phyloP scores from a whole-genome alignment of 495 filamentous ascomycete species.

The Rostrohypoxylon terebratum region DNA sequence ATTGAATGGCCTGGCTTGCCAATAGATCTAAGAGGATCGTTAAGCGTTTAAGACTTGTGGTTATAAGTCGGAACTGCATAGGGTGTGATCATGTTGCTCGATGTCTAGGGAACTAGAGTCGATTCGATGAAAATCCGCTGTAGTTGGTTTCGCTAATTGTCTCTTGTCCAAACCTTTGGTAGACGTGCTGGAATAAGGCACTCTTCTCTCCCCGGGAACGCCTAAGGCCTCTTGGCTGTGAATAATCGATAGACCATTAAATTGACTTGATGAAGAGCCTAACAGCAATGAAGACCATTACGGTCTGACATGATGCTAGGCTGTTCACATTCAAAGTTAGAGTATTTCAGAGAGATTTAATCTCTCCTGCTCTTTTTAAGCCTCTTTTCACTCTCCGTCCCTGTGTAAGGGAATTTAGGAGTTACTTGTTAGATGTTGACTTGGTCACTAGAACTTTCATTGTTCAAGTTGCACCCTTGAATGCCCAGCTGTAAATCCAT shows the following conservation, averaged over 20 bases:
- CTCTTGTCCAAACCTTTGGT: conserved; percentile 41
- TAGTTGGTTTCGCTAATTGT: conserved; percentile 37
- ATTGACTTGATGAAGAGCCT: conserved; percentile 42
- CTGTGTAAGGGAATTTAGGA: conserved; percentile 47
- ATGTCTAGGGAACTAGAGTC: conserved; percentile 36
- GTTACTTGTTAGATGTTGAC: conserved; percentile 48
- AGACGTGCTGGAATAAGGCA: conserved; percentile 31
- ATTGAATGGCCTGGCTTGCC: conserved; percentile 25
- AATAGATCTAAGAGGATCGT: conserved; percentile 13
- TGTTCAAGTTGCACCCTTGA: conserved; percentile 45
- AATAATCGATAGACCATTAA: conserved; percentile 41
- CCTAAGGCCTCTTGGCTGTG: conserved; percentile 42
- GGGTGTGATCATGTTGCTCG: conserved; percentile 32
- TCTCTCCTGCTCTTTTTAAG: conserved; percentile 40
- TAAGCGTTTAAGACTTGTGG: conserved; percentile 7
- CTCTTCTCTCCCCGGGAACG: conserved; percentile 9
- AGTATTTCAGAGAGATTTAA: conserved; percentile 30
- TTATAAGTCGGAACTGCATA: conserved; percentile 32
- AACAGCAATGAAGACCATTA: conserved; percentile 23
- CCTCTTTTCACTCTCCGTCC: conserved; percentile 45
- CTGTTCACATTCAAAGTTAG: conserved; percentile 44
- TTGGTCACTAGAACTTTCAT: conserved; percentile 45
- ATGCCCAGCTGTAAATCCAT: conserved; percentile 40
- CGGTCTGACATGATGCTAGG: conserved; percentile 26
- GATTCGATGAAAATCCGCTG: conserved; percentile 26